Conservation (phyloP, 352 stramenopile species). For the Globisporangium ultimum region DNA sequence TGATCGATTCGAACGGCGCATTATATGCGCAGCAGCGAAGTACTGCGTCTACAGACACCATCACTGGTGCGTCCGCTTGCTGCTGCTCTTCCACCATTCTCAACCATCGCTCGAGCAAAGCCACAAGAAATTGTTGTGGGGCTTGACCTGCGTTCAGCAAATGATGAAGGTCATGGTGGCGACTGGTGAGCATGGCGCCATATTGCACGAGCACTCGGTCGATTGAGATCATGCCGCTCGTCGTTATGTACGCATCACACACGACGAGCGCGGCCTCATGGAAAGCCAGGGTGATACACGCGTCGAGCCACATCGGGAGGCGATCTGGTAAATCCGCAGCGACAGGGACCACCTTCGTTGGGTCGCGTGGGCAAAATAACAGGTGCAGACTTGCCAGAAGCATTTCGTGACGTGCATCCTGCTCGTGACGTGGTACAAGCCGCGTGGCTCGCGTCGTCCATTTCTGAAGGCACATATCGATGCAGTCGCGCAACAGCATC, state of each 20-base stretch:
- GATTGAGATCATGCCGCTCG: constrained; percentile 8
- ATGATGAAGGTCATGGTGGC: not conserved
- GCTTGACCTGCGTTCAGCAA: too few relatives aligned
- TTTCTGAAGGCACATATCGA: not conserved
- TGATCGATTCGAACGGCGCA: constrained; percentile 17
- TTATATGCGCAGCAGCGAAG: constrained; percentile 27
- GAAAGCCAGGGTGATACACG: constrained; percentile 14
- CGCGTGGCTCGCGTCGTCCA: not conserved
- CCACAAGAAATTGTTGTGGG: not conserved
- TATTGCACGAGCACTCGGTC: constrained; percentile 21
- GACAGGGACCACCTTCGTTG: not conserved
- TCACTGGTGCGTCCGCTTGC: not conserved
- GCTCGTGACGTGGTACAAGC: not conserved
- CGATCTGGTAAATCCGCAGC: not conserved
- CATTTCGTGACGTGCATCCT: not conserved
- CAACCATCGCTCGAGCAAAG: constrained; percentile 2
- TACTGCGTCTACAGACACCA: constrained; percentile 14
- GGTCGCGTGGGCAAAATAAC: not conserved
- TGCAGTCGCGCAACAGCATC: not conserved
- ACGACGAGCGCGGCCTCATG: constrained; percentile 28
- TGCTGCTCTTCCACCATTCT: not conserved
- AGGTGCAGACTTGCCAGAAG: not conserved
- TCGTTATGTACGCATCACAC: constrained; percentile 10
- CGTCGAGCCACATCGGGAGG: constrained; percentile 15
- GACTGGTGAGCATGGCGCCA: constrained; percentile 2